A percentile compares a stretch with the other conserved stretches of the same genome.
Conservation (phyloP, 768 basidiomycete species). For the Steccherinum ochraceum region DNA sequence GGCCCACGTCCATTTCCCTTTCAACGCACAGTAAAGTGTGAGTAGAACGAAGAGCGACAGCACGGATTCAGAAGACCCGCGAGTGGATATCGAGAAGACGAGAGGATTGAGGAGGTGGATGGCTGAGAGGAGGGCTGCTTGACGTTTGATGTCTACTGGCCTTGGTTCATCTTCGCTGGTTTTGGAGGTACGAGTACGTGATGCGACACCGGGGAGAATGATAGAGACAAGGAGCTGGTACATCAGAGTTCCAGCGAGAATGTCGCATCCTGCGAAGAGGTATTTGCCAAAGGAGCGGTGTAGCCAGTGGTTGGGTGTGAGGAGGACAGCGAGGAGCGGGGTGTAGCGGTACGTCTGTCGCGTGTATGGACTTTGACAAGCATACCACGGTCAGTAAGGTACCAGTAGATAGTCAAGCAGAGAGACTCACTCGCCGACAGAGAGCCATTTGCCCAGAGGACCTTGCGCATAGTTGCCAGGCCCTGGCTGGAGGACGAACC, state of each 20-base stretch:
- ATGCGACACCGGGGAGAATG: constrained; percentile 32
- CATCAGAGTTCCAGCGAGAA: constrained; percentile 71
- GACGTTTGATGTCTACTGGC: constrained; percentile 6
- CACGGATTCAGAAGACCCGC: constrained; percentile 91
- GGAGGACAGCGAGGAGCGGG: constrained; percentile 77
- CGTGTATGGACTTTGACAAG: constrained; percentile 66
- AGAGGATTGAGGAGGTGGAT: constrained; percentile 90
- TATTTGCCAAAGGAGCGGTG: constrained; percentile 90
- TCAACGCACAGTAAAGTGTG: constrained; percentile 55
- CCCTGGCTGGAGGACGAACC: constrained; percentile 43
- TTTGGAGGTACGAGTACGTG: neutral
- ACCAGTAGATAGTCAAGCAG: neutral
- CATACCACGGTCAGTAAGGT: constrained; percentile 8
- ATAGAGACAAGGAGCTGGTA: constrained; percentile 50
- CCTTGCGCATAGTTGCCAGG: constrained; percentile 55
- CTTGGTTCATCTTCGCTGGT: too few relatives aligned
- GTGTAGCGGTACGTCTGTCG: constrained; percentile 96
- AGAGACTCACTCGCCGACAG: constrained; percentile 75
- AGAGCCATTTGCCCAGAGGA: constrained; percentile 36
- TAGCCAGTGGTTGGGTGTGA: constrained; percentile 74
- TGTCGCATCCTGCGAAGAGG: constrained; percentile 78
- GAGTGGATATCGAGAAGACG: constrained; percentile 92
- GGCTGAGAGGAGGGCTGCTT: constrained; percentile 54
- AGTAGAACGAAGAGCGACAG: constrained; percentile 74
- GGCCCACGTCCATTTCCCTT: constrained; percentile 52